These are phyloP conservation scores for Fusarium tuaranense DNA, from an alignment of 2,329 filamentous ascomycete genomes.

Conservation along the genomic window DNA sequence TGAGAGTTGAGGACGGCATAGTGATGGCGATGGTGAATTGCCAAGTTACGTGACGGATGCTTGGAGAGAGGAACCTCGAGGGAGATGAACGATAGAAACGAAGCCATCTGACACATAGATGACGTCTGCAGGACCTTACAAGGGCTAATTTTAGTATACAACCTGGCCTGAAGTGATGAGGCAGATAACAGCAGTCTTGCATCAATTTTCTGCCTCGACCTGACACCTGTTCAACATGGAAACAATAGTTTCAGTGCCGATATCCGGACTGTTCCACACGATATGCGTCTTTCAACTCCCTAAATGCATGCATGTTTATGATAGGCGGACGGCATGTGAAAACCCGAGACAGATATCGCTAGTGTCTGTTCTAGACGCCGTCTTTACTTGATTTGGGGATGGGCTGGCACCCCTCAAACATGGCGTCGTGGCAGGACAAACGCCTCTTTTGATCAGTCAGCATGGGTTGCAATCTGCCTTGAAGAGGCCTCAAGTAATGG, in stretches of 20 bases:
- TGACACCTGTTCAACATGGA: neutral
- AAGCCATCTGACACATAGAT: neutral
- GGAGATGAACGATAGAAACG: neutral
- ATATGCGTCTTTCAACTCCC: neutral
- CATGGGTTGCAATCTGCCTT: neutral
- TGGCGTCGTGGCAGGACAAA: neutral
- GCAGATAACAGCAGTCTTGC: neutral
- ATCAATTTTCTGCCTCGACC: neutral
- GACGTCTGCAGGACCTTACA: neutral
- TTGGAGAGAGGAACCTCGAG: too few relatives aligned
- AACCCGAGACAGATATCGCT: neutral
- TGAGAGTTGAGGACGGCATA: neutral
- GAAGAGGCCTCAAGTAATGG: neutral
- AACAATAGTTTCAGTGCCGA: neutral
- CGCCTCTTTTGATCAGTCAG: neutral
- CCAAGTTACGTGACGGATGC: neutral
- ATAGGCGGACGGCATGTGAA: neutral
- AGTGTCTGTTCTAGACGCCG: neutral
- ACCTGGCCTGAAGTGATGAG: neutral
- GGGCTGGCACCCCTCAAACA: neutral
- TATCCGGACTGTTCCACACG: neutral
- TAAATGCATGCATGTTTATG: neutral
- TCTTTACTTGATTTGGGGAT: neutral
- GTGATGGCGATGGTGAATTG: neutral
- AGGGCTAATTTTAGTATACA: neutral